Evolutionary conservation across 306 rosid species (phyloP), one percentile per base, ranked within the genome.

Genomic region (Senna siamea): DNA sequence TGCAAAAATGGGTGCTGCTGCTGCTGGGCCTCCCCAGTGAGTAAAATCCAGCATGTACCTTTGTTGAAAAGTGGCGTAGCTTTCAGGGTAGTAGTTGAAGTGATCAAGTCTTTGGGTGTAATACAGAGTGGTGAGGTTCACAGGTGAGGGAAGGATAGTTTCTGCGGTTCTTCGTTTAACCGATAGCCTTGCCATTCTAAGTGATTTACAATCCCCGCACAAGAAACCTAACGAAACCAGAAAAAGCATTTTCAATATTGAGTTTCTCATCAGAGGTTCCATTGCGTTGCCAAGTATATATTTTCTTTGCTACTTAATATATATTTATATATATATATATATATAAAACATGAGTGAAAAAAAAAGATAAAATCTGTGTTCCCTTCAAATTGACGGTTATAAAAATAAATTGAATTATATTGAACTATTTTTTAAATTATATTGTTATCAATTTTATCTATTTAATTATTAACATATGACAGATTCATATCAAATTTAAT

Each of bases 21-120:
- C 54, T 0, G 2, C 20, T 48, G 54, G 22, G 5, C 51, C 51
- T 46, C 51, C 51, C 51, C 51, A 46, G 4, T 46, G 51, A 1
- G 1, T 46, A 2, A n/a, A 15, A 48, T 48, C 54, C 9, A n/a
- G 2, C 20, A 48, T 5, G 20, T n/a, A 48, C 22, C 54, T 48
- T 48, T 48, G 51, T n/a, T 48, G 54, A 48, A 48, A 48, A 48
- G 54, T 48, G 54, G 54, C 6, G 54, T 48, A 48, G 20, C 54
- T 48, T 4, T 15, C 20, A 15, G 54, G 54, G 19, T 5, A 0
- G 9, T 15, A 48, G 20, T 15, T 48, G 54, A 48, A 48, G 54
- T 48, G 54, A 6, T 48, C 54, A n/a, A 48, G 22, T 6, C 54
- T 48, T 48, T 48, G 54, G 2, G 54, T 15, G 54, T 48, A 48